Conservation (phyloP, 805 yeast species). For the Candida lessepsii region DNA sequence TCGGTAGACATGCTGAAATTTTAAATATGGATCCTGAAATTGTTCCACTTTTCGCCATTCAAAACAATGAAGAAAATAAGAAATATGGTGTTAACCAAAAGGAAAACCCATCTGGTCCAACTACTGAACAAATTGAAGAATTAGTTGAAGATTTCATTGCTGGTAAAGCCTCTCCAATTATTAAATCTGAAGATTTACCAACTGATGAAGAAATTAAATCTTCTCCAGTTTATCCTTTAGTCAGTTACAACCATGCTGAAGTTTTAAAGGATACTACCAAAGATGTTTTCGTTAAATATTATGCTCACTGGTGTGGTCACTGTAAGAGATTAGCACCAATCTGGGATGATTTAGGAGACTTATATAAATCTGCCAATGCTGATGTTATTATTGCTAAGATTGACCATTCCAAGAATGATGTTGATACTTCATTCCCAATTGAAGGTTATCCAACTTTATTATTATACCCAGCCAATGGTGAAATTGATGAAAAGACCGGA, state of each 20-base stretch:
- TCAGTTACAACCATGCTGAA: slow-evolving; percentile 77
- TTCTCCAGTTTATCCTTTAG: slow-evolving; percentile 68
- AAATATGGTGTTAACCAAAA: slow-evolving; percentile 79
- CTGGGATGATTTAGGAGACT: slow-evolving; percentile 80
- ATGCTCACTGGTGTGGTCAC: slow-evolving; percentile 98
- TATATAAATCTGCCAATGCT: slow-evolving; percentile 44
- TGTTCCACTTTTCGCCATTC: slow-evolving; percentile 85
- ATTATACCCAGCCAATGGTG: slow-evolving; percentile 77
- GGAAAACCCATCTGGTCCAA: slow-evolving; percentile 42
- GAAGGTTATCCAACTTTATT: slow-evolving; percentile 91
- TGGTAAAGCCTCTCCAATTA: slow-evolving; percentile 67
- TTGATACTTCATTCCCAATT: slow-evolving; percentile 62
- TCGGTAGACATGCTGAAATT: slow-evolving; percentile 83
- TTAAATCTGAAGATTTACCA: slow-evolving; percentile 87
- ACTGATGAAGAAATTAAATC: slow-evolving; percentile 63
- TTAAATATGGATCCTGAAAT: slow-evolving; percentile 80
- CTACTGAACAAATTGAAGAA: slow-evolving; percentile 48
- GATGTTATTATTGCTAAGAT: slow-evolving; percentile 74
- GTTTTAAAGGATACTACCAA: slow-evolving; percentile 55
- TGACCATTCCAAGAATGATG: slow-evolving; percentile 89
- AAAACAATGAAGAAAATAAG: slow-evolving; percentile 62
- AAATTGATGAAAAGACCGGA: slow-evolving; percentile 41
- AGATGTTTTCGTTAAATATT: slow-evolving; percentile 85
- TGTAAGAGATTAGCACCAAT: slow-evolving; percentile 88
- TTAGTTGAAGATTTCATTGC: slow-evolving; percentile 63